These are phyloP conservation scores for Russula abietina DNA, from an alignment of 768 basidiomycete genomes.

Conservation along the genomic window DNA sequence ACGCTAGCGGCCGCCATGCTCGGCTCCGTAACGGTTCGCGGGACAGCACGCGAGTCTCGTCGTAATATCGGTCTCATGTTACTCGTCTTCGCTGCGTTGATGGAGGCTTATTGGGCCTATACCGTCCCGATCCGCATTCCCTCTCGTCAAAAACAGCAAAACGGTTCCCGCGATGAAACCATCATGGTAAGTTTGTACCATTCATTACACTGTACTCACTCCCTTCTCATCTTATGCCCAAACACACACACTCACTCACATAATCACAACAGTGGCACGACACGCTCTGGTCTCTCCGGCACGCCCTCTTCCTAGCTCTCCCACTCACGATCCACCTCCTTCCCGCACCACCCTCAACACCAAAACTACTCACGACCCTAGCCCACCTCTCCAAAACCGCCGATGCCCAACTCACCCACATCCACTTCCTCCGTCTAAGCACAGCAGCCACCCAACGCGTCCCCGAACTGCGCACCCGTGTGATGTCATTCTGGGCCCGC, in stretches of 20 bases:
- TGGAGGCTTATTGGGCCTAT: slow-evolving; percentile 17
- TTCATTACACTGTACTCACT: background rate
- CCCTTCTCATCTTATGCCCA: background rate
- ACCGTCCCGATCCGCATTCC: slow-evolving; percentile 13
- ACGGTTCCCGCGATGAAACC: background rate
- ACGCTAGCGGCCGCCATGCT: slow-evolving; percentile 16
- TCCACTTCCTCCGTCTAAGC: slow-evolving; percentile 13
- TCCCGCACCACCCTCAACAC: slow-evolving; percentile 2
- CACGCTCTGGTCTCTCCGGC: slow-evolving; percentile 19
- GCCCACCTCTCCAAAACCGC: background rate
- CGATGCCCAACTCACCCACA: slow-evolving; percentile 13
- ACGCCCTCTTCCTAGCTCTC: slow-evolving; percentile 21
- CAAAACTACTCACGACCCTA: background rate
- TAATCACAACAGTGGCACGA: slow-evolving; percentile 21
- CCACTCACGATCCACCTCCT: slow-evolving; percentile 17
- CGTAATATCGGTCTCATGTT: slow-evolving; percentile 5
- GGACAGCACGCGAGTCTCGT: slow-evolving; percentile 17
- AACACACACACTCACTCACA: background rate
- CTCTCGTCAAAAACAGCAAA: background rate
- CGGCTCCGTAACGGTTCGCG: slow-evolving; percentile 17
- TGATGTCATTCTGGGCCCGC: slow-evolving; percentile 10
- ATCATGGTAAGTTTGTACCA: slow-evolving; percentile 21
- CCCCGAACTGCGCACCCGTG: slow-evolving; percentile 15
- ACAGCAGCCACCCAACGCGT: slow-evolving; percentile 5
- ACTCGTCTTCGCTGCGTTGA: slow-evolving; percentile 12